Conservation (phyloP, 2,329 filamentous ascomycete genomes). For the Talaromyces piceae region DNA sequence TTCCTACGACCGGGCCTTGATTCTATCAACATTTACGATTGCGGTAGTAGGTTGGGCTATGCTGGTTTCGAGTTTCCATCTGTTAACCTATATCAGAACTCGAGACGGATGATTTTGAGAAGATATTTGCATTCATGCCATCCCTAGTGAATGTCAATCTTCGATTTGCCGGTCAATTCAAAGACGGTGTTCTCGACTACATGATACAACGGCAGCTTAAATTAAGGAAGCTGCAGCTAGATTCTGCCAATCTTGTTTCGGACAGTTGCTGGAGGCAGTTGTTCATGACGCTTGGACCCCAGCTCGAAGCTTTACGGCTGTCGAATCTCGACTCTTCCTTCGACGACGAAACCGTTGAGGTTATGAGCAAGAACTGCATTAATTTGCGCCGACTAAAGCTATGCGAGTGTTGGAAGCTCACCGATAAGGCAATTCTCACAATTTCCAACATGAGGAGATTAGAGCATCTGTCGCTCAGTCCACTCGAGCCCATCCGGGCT, state of each 20-base stretch:
- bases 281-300: slow-evolving; percentile 57
- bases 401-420: slow-evolving; percentile 68
- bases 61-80: neutral
- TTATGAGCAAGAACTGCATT: slow-evolving; percentile 59
- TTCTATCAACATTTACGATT: slow-evolving; percentile 54
- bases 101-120: slow-evolving; percentile 65
- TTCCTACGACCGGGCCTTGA: slow-evolving; percentile 48
- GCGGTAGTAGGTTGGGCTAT: slow-evolving; percentile 41
- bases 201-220: slow-evolving; percentile 63
- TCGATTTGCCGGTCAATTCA: slow-evolving; percentile 84
- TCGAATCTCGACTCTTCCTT: slow-evolving; percentile 81
- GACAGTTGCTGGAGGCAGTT: slow-evolving; percentile 67
- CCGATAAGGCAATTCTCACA: slow-evolving; percentile 55
- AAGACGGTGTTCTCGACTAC: slow-evolving; percentile 75
- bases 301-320: slow-evolving; percentile 63
- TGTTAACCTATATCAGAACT: slow-evolving; percentile 46
- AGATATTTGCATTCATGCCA: slow-evolving; percentile 70
- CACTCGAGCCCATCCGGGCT: slow-evolving; percentile 50
- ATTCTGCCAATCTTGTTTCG: slow-evolving; percentile 76
- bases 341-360: slow-evolving; percentile 58
- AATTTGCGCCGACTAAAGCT: slow-evolving; percentile 70
- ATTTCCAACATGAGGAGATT: slow-evolving; percentile 59
- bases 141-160: slow-evolving; percentile 64
- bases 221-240: slow-evolving; percentile 68
- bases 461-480: slow-evolving; percentile 66